Base-by-base conservation (phyloP, 306 rosid species). In the Gleditsia sinensis region DNA sequence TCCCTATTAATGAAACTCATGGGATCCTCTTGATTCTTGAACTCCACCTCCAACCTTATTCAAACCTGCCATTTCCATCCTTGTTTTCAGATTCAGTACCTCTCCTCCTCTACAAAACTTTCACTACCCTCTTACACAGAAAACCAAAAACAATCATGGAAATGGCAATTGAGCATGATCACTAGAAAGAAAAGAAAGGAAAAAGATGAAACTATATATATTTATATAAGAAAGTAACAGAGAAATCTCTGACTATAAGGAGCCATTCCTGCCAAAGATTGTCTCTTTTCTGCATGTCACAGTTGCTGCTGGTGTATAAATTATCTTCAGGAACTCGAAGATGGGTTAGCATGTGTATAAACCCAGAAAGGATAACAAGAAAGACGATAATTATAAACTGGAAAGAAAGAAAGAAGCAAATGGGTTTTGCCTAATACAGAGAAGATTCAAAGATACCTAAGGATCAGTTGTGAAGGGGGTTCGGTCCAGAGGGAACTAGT, bases 401-500 rank as follows among this genome's bases (percentile, higher is more conserved):
- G 66, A 61, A 55, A 4, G 55, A 40, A 69, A 80, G 14, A 33
- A 30, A 14, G 36, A 27, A 56, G 48, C 2, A 56, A 23, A 56
- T 20, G 67, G 43, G 24, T 68, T 72, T 72, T 74, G 21, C 51
- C 34, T 25, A 56, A 65, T n/a, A 58, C n/a, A 58, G 17, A 42
- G 17, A 30, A 43, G 46, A 69, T 67, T 67, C 10, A 75, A 76
- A 57, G 25, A 37, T 76, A 30, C 17, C 68, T 64, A 64, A 24
- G 39, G 68, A 46, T 88, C 84, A 92, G 53, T 94, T 94, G 84
- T 94, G 99, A 72, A 94, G 99, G 62, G 96, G 99, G 93, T 94
- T 94, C 21, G 99, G 99, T 2, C 99, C 99, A 9, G 99, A 81
- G 16, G 99, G 99, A 24, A 94, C 97, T 1, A 80, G 65, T 79